A percentile compares a stretch with the other conserved stretches of the same genome.
Evolutionary conservation across 2,329 filamentous ascomycete genomes (phyloP).

Genomic region (Dothideomycetes sp.): DNA sequence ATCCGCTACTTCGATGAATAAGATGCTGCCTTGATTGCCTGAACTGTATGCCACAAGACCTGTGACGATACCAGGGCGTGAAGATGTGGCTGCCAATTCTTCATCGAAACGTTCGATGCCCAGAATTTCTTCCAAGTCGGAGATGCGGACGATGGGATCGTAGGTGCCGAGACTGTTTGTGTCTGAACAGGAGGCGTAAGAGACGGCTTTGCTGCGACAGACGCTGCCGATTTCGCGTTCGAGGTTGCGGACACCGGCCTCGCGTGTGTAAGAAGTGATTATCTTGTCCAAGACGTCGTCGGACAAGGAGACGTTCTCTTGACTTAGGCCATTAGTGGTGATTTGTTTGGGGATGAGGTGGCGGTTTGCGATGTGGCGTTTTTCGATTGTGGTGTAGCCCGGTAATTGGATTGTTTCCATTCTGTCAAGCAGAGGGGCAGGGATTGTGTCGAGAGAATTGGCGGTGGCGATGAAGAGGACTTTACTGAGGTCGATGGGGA

Average conservation of each 20-base stretch:
- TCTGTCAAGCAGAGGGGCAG: conserved; percentile 82
- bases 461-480: conserved; percentile 96
- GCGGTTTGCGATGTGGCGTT: conserved; percentile 83
- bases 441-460: conserved; percentile 90
- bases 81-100: conserved; percentile 80
- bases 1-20: conserved; percentile 96
- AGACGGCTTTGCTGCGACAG: conserved; percentile 88
- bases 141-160: conserved; percentile 60
- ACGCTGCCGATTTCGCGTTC: conserved; percentile 93
- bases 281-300: conserved; percentile 88
- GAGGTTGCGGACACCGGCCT: conserved; percentile 89
- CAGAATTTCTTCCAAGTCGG: conserved; percentile 81
- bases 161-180: conserved; percentile 55
- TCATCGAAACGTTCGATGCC: conserved; percentile 92
- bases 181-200: conserved; percentile 86
- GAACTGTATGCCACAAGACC: conserved; percentile 91
- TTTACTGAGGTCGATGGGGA: conserved; percentile 91
- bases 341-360: conserved; percentile 97
- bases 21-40: conserved; percentile 86
- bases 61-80: conserved; percentile 82
- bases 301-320: conserved; percentile 65
- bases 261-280: conserved; percentile 92
- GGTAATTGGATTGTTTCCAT: conserved; percentile 95
- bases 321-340: conserved; percentile 71
- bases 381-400: conserved; percentile 94